Percentiles rank a stretch among this genome's conserved stretches.
Conservation (phyloP, 257 asterid species). For the Mentha longifolia region DNA sequence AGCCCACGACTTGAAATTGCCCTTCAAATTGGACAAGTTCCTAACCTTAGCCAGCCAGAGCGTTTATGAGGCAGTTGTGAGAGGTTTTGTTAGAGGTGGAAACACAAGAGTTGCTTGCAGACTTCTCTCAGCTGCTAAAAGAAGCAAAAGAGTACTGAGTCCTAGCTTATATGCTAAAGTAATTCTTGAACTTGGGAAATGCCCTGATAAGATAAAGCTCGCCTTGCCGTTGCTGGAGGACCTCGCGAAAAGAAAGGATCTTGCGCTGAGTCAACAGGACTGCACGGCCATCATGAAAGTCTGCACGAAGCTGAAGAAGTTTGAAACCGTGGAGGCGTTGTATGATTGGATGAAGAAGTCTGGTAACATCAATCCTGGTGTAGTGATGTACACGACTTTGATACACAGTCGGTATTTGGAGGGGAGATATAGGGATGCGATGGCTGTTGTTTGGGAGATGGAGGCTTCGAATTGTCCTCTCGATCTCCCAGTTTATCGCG, state of each 20-base stretch:
- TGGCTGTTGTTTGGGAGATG: conserved; percentile 86
- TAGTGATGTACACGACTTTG: conserved; percentile 82
- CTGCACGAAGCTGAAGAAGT: conserved; percentile 60
- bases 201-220: conserved; percentile 54
- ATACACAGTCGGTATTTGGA: conserved; percentile 66
- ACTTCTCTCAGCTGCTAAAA: conserved; percentile 62
- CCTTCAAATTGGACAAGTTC: conserved; percentile 57
- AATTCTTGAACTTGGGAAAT: conserved; percentile 65
- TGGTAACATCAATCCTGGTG: conserved; percentile 48
- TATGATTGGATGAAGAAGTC: conserved; percentile 70
- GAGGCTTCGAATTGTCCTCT: conserved; percentile 66
- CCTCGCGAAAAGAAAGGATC: conserved; percentile 77
- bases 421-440: conserved; percentile 63
- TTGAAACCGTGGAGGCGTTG: conserved; percentile 67
- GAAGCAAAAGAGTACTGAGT: conserved; percentile 54
- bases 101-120: conserved; percentile 62
- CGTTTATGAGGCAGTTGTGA: conserved; percentile 75
- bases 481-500: conserved; percentile 86
- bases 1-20: conserved; percentile 68
- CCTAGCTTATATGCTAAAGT: conserved; percentile 68
- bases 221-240: conserved; percentile 64
- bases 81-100: conserved; percentile 75
- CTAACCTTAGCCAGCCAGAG: conserved; percentile 56
- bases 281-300: conserved; percentile 81
- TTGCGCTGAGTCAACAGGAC: conserved; percentile 61